Evolutionary conservation across 768 basidiomycete genomes (phyloP), one percentile per base, ranked within the genome.

Genomic region (Amanita phalloides): DNA sequence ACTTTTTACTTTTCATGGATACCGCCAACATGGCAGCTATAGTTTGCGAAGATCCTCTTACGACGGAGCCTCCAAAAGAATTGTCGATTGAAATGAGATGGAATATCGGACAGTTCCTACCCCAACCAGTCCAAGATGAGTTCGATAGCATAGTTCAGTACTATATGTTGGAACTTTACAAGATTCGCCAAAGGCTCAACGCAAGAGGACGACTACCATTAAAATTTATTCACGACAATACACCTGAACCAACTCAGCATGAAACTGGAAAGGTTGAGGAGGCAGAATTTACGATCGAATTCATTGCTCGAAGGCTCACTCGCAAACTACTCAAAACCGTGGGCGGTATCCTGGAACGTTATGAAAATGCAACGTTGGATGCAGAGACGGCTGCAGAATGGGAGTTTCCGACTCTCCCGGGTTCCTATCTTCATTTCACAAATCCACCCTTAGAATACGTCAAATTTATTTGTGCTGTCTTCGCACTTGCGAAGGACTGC

Each of bases 1-100:
- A 98, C 68, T 91, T 89, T 62, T 69, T 98, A 7, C 71, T 97
- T 25, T 95, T 90, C 76, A 92, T 98, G 92, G 96, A 99, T 67
- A 75, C 82, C 10, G 90, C 91, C 26, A 99, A 98, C 65, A 81
- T 85, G 62, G 90, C 86, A 14, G 93, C 90, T 1, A 76, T 98
- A 51, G 77, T 91, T n/a, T 92, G 89, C 60, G 79, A 86, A 60
- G 74, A 92, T 56, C 85, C 90, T 0, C 62, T 80, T 17, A 84
- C 85, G 4, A 61, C 81, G 23, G 82, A 87, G 35, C 74, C 79
- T 20, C 79, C 86, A 0, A 77, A 84, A 49, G 78, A 85, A 23
- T 72, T 93, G 21, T 71, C 77, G 2, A 69, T 91, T 44, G 83
- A 86, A 58, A 87, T 94, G 78, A 79, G 81, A 48, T 98, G 94